Evolutionary conservation across 2,329 filamentous ascomycete species (phyloP), one percentile per base, ranked within the genome.

Genomic region (Apiospora rasikravindrae): DNA sequence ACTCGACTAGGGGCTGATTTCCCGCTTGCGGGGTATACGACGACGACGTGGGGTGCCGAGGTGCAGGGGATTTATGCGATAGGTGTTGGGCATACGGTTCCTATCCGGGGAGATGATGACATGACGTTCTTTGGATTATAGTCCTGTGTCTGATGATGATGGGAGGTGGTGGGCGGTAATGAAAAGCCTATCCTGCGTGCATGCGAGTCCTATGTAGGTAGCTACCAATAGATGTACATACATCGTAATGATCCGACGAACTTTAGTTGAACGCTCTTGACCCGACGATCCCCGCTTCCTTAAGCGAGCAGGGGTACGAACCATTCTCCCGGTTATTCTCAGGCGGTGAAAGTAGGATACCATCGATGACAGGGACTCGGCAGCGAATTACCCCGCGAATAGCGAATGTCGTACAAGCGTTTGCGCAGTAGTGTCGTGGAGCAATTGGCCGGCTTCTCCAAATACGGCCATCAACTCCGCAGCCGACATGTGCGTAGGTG

Each of bases 321-420:
- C 51, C 51, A 57, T 57, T 10, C 51, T 57, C 51, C 51, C 51
- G 53, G 53, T 16, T 37, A 37, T 4, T 10, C 29, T 37, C 49
- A 61, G 53, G 29, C 53, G 53, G 53, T 61, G 16, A 37, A 37
- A 37, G 53, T n/a, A 61, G 53, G 53, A 37, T n/a, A 13, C 19
- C 53, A 61, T n/a, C 19, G 53, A 22, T 61, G 53, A 61, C 53
- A 61, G 19, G 26, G 26, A 22, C 29, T 73, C 73, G 73, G 71
- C n/a, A 42, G 45, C 49, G 71, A 73, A 73, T 74, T 73, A 74
- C 73, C 71, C 73, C 73, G 73, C 73, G 70, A 73, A 69, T 71
- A 68, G 64, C 68, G 70, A 67, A 42, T 29, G 40, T 29, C 40
- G 16, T 6, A 16, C 64, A 67, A 29, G 24, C 11, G 26, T 5